Conservation (phyloP, 257 asterid species). For the Oldenlandia corymbosa region DNA sequence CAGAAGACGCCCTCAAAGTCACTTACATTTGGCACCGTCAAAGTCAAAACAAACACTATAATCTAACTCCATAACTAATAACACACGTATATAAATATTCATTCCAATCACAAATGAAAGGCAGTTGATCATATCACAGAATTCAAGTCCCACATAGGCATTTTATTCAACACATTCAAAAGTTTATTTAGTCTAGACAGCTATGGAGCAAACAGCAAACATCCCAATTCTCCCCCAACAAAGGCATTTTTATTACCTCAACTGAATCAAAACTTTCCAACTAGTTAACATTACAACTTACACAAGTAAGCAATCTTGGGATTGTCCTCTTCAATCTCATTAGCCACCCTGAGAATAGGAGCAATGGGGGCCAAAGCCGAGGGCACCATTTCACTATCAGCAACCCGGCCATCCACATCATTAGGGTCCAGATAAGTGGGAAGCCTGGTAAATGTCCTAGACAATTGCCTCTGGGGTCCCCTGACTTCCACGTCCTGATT, state of each 20-base stretch:
- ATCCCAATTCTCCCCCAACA: background rate
- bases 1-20: background rate
- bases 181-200: no score
- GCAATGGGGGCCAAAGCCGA: constrained; percentile 75
- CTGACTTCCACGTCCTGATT: constrained; percentile 21
- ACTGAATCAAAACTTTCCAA: background rate
- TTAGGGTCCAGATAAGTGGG: constrained; percentile 62
- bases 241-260: background rate
- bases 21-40: no score
- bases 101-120: no score
- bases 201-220: no score
- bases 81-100: no score
- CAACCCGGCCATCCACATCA: constrained; percentile 49
- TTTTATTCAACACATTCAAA: no score
- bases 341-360: constrained; percentile 92
- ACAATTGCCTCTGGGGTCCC: constrained; percentile 52
- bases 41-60: no score
- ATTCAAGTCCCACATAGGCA: no score
- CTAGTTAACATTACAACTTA: constrained; percentile 24
- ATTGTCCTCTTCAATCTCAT: constrained; percentile 64
- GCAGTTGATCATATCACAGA: no score
- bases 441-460: constrained; percentile 51
- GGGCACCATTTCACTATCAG: constrained; percentile 92
- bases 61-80: no score
- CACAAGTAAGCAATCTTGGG: constrained; percentile 77